Conservation (phyloP, 306 rosid species). For the Cercis canadensis region DNA sequence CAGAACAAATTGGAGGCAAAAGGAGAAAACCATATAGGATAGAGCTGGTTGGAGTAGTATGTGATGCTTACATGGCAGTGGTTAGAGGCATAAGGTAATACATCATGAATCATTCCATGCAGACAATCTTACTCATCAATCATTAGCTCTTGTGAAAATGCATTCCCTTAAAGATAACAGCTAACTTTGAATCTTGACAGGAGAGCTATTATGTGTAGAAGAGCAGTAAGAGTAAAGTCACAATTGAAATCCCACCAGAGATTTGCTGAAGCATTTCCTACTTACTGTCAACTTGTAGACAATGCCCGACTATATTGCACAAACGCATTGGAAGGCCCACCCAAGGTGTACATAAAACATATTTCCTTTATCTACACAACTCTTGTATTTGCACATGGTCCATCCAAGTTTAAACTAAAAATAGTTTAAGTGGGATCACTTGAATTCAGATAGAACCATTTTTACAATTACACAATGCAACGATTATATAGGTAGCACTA, state of each 20-base stretch:
- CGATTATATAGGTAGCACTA: no score
- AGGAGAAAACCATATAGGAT: conserved; percentile 93
- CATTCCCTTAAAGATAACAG: conserved; percentile 10
- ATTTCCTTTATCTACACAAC: neutral
- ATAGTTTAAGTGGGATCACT: no score
- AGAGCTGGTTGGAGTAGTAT: conserved; percentile 95
- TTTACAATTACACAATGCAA: no score
- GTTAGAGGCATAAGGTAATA: conserved; percentile 84
- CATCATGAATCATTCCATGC: conserved; percentile 7
- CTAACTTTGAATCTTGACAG: conserved; percentile 52
- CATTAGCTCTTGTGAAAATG: neutral
- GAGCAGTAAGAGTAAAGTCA: conserved; percentile 85
- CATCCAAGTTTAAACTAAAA: no score
- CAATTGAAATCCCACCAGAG: conserved; percentile 89
- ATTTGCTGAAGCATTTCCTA: conserved; percentile 84
- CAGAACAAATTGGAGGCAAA: conserved; percentile 68
- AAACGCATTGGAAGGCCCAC: conserved; percentile 89
- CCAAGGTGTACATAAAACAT: conserved; percentile 59
- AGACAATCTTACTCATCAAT: conserved; percentile 20
- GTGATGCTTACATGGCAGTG: conserved; percentile 95
- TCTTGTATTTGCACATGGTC: no score
- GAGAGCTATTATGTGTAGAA: conserved; percentile 90
- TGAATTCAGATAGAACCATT: no score
- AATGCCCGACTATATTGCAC: conserved; percentile 86
- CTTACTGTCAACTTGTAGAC: conserved; percentile 78